Evolutionary conservation across 73 alveolate species (phyloP).

Genomic region (Paramecium bursaria): DNA sequence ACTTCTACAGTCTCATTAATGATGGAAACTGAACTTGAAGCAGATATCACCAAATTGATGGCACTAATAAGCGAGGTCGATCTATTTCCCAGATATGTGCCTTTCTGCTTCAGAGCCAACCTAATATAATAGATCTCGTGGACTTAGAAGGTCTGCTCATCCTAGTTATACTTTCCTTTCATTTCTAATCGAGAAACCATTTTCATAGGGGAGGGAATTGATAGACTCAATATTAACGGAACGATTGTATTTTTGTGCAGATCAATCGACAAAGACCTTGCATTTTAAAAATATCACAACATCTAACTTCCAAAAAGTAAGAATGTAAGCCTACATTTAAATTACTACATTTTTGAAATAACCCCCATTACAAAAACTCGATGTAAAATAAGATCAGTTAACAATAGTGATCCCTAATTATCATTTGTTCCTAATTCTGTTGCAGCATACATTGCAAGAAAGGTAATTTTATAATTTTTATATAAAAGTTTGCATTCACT

Average conservation of each 20-base stretch:
- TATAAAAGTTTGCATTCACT: slow-evolving; percentile 24
- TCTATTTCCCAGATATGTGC: slow-evolving; percentile 6
- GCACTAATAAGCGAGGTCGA: slow-evolving; percentile 47
- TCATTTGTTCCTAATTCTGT: slow-evolving; percentile 27
- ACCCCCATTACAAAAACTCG: slow-evolving; percentile 32
- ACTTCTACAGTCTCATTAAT: slow-evolving; percentile 25
- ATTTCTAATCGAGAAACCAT: slow-evolving; percentile 36
- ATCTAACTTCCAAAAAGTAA: slow-evolving; percentile 23
- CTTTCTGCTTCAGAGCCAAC: slow-evolving; percentile 13
- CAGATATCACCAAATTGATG: slow-evolving; percentile 49
- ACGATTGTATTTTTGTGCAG: slow-evolving; percentile 49
- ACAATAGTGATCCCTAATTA: slow-evolving; percentile 39
- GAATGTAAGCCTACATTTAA: slow-evolving; percentile 5
- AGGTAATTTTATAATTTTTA: not conserved
- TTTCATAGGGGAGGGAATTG: slow-evolving; percentile 52
- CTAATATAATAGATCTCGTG: not conserved
- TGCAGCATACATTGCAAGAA: slow-evolving; percentile 41
- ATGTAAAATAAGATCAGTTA: slow-evolving; percentile 48
- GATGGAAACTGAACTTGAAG: slow-evolving; percentile 27
- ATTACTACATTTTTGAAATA: slow-evolving; percentile 35
- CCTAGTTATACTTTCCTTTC: slow-evolving; percentile 34
- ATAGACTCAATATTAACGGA: slow-evolving; percentile 41
- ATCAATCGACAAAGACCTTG: slow-evolving; percentile 56
- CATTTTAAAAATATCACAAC: not conserved
- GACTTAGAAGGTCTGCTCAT: slow-evolving; percentile 9